These are phyloP conservation scores for Pluteus cervinus DNA, from an alignment of 768 basidiomycete species.

Conservation along the genomic window DNA sequence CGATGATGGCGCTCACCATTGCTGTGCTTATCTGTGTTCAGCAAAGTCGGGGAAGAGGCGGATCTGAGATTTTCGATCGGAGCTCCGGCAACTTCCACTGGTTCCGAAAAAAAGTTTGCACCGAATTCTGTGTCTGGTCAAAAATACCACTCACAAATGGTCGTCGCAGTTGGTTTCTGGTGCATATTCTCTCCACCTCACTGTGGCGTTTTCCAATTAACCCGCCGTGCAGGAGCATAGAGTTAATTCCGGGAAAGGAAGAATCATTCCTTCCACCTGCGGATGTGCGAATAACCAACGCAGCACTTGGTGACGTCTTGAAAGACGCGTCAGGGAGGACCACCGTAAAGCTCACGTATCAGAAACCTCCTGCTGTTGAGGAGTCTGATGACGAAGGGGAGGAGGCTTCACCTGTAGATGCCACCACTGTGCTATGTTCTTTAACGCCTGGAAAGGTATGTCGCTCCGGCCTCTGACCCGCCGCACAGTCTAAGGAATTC, in stretches of 20 bases:
- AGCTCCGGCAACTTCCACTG: constrained; percentile 23
- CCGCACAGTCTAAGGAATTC: neutral
- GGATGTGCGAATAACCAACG: constrained; percentile 78
- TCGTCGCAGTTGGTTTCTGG: constrained; percentile 64
- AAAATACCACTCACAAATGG: constrained; percentile 33
- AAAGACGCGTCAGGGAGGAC: constrained; percentile 54
- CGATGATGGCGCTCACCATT: constrained; percentile 41
- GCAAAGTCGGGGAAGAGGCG: neutral
- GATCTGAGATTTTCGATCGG: constrained; percentile 27
- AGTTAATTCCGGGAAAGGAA: constrained; percentile 51
- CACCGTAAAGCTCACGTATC: constrained; percentile 62
- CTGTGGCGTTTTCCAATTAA: constrained; percentile 4
- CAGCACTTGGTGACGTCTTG: constrained; percentile 71
- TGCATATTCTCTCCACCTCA: constrained; percentile 30
- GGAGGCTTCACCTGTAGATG: constrained; percentile 9
- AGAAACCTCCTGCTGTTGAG: constrained; percentile 23
- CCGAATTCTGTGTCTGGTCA: neutral
- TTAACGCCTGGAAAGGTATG: constrained; percentile 78
- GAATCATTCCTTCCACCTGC: constrained; percentile 52
- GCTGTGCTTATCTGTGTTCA: constrained; percentile 10
- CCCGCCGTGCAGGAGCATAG: constrained; percentile 46
- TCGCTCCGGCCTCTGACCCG: constrained; percentile 2
- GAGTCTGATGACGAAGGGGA: constrained; percentile 28
- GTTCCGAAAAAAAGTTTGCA: too few species aligned
- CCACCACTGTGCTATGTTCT: constrained; percentile 65